phyloP scores from a whole-genome alignment of 2,329 filamentous ascomycete species.

The Fusarium sambucinum region DNA sequence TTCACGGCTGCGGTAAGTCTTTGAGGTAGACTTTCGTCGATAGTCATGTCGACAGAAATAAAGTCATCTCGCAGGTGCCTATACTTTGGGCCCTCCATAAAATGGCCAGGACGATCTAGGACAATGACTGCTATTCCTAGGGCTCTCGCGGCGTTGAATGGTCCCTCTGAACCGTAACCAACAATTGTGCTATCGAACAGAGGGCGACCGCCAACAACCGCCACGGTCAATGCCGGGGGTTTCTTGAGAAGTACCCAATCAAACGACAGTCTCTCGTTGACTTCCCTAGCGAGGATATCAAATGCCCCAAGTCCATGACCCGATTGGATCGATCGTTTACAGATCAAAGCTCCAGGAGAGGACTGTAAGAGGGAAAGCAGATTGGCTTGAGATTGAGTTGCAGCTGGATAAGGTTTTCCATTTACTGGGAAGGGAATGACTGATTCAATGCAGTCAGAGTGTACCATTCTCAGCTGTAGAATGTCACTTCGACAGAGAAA shows the following conservation, averaged over 20 bases:
- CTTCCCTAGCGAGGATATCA: neutral
- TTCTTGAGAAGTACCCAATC: neutral
- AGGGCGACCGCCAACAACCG: neutral
- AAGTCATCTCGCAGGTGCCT: neutral
- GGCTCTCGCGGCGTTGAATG: neutral
- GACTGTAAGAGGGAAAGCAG: neutral
- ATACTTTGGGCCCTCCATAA: neutral
- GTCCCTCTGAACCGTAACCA: neutral
- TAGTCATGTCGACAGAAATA: constrained; percentile 1
- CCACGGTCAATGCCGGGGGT: neutral
- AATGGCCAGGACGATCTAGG: neutral
- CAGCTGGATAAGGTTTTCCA: neutral
- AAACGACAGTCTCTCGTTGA: neutral
- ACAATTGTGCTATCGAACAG: neutral
- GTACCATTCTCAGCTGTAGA: neutral
- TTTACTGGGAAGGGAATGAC: neutral
- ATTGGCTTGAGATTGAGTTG: neutral
- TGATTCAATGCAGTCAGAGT: neutral
- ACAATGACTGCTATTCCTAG: neutral
- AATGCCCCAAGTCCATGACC: neutral
- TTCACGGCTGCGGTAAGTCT: neutral
- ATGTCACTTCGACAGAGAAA: constrained; percentile 2
- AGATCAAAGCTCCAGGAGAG: constrained; percentile 1
- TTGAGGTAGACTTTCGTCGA: neutral
- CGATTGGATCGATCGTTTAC: neutral